These are phyloP conservation scores for Leishmania mexicana DNA, from an alignment of 208 protist species.

Conservation along the genomic window DNA sequence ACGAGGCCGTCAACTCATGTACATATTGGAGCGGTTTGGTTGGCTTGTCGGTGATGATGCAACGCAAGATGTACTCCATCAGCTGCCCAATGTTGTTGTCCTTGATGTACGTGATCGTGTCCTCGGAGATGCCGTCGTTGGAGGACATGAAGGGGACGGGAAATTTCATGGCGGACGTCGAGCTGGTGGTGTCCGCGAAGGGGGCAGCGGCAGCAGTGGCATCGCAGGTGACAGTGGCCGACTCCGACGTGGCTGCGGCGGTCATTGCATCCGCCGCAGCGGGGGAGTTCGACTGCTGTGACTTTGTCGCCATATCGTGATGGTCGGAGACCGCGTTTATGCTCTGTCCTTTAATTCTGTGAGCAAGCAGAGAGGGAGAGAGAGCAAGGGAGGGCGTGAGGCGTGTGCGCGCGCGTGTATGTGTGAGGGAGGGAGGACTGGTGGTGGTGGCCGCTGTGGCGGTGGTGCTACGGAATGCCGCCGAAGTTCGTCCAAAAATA, in stretches of 20 bases:
- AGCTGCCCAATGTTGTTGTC: conserved; percentile 79
- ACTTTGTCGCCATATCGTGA: not conserved
- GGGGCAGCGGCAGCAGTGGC: not conserved
- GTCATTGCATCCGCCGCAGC: not conserved
- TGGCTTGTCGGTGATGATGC: conserved; percentile 71
- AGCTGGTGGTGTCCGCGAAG: not conserved
- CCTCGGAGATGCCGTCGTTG: conserved; percentile 51
- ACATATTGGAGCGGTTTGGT: conserved; percentile 66
- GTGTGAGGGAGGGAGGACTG: not conserved
- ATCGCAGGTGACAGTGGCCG: not conserved
- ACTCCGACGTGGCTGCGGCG: not conserved
- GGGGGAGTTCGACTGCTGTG: not conserved
- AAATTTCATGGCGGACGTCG: not conserved
- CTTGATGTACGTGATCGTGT: conserved; percentile 72
- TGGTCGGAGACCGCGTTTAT: not conserved
- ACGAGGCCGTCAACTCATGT: conserved; percentile 43
- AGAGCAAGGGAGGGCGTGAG: not conserved
- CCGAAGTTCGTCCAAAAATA: not conserved
- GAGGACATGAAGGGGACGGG: conserved; percentile 25
- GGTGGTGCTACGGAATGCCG: not conserved
- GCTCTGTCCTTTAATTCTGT: not conserved
- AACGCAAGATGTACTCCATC: conserved; percentile 83
- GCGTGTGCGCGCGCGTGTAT: not conserved
- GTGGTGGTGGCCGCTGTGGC: not conserved
- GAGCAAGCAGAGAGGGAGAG: not conserved